These are phyloP conservation scores for Rhodotorula diobovata DNA, from an alignment of 768 basidiomycete species.

Conservation along the genomic window DNA sequence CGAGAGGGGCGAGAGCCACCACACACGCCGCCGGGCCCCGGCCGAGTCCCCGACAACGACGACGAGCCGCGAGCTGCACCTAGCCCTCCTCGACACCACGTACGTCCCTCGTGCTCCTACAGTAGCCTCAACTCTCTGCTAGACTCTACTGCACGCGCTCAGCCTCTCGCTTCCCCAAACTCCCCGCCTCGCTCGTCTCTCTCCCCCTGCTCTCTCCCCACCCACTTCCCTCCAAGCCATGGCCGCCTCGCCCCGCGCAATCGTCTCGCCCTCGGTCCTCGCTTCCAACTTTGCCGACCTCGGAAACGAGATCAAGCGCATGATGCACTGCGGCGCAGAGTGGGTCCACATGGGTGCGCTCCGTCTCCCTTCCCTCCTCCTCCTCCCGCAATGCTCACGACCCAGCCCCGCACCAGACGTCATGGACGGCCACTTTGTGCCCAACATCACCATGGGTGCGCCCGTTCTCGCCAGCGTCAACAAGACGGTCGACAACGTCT, in stretches of 20 bases:
- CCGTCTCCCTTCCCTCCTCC: neutral
- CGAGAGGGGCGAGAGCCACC: no score
- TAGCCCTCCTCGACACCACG: no score
- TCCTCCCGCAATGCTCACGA: neutral
- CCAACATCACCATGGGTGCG: constrained; percentile 94
- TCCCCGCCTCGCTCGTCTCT: neutral
- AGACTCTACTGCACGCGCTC: no score
- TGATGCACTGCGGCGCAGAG: constrained; percentile 86
- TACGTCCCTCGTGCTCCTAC: no score
- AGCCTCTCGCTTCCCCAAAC: neutral
- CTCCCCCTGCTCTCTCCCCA: neutral
- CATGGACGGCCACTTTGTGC: constrained; percentile 99
- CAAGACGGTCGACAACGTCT: constrained; percentile 85
- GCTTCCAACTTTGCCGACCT: constrained; percentile 96
- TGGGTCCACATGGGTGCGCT: constrained; percentile 93
- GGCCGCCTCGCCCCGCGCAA: constrained; percentile 49
- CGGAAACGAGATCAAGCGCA: constrained; percentile 88
- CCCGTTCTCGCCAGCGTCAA: constrained; percentile 76
- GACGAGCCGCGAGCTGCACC: no score
- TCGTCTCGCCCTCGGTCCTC: constrained; percentile 94
- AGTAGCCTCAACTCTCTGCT: no score
- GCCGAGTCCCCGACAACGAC: no score
- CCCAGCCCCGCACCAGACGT: constrained; percentile 59
- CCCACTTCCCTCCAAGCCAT: neutral
- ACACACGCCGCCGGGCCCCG: no score